A percentile compares a stretch with the other conserved stretches of the same genome.
phyloP scores from a whole-genome alignment of 306 rosid species.

The Senna tora region DNA sequence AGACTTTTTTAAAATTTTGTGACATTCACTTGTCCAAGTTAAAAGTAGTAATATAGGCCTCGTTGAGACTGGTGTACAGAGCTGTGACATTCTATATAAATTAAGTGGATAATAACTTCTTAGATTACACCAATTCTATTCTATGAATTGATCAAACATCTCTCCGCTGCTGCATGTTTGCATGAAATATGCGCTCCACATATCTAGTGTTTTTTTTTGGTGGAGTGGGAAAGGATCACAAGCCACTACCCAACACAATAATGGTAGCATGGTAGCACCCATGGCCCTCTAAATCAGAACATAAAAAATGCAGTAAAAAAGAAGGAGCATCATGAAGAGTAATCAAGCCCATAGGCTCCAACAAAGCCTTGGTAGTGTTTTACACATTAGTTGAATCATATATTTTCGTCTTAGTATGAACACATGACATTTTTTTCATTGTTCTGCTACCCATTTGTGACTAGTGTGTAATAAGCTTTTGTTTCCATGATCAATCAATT shows the following conservation, averaged over 20 bases:
- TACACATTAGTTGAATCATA: background rate
- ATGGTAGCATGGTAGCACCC: no score
- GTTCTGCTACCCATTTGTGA: background rate
- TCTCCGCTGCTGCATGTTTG: background rate
- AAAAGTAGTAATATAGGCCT: background rate
- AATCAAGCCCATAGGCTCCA: no score
- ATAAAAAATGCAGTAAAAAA: no score
- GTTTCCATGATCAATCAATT: background rate
- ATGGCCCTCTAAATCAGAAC: no score
- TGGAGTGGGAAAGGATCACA: no score
- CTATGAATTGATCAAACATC: no score
- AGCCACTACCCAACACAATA: no score
- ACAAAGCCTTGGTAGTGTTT: no score
- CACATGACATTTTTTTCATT: background rate
- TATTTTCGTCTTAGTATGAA: background rate
- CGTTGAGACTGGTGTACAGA: background rate
- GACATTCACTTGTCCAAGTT: background rate
- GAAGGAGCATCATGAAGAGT: no score
- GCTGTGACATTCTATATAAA: background rate
- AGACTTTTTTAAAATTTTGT: constrained; percentile 17
- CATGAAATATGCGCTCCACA: background rate
- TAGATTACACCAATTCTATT: no score
- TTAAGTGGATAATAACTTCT: no score
- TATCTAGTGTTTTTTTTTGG: no score
- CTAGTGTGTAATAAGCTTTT: background rate